Evolutionary conservation across 805 yeast species (phyloP).

Genomic region (Candida tibetensis): DNA sequence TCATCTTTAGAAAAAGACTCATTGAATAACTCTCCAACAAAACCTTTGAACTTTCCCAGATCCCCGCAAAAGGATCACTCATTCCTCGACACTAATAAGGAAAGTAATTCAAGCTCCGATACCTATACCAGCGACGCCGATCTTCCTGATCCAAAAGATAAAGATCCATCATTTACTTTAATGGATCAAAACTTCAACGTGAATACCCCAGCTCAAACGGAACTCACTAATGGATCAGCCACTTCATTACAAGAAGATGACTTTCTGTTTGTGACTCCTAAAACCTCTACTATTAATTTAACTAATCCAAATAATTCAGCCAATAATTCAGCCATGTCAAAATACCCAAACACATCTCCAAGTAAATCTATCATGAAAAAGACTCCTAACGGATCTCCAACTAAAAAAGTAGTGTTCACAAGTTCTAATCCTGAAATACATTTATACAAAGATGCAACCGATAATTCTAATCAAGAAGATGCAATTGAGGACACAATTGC

Average conservation of each 20-base stretch:
- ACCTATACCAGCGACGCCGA: conserved; percentile 38
- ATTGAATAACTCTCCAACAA: conserved; percentile 27
- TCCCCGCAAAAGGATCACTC: conserved; percentile 6
- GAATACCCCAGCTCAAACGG: conserved; percentile 12
- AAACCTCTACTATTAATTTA: conserved; percentile 18
- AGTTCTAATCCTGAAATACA: conserved; percentile 30
- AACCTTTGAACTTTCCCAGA: conserved; percentile 30
- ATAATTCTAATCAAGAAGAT: conserved; percentile 1
- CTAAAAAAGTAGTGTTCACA: conserved; percentile 37
- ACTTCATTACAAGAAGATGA: conserved; percentile 19
- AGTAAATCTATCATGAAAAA: conserved; percentile 39
- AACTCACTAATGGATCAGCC: conserved; percentile 10
- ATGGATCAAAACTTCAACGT: conserved; percentile 23
- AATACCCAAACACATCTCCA: conserved; percentile 24
- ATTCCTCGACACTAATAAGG: conserved; percentile 16
- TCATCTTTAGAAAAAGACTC: conserved; percentile 6
- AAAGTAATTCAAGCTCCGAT: conserved; percentile 40
- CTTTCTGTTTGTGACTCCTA: conserved; percentile 25
- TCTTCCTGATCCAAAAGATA: conserved; percentile 3
- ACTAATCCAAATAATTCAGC: conserved; percentile 5
- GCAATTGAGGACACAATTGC: neutral
- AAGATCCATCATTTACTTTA: conserved; percentile 5
- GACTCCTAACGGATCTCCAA: conserved; percentile 29
- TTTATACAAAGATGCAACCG: conserved; percentile 20
- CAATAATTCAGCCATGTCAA: conserved; percentile 4